Conservation (phyloP, 108 stramenopile species). For the Thalassiosira profunda region DNA sequence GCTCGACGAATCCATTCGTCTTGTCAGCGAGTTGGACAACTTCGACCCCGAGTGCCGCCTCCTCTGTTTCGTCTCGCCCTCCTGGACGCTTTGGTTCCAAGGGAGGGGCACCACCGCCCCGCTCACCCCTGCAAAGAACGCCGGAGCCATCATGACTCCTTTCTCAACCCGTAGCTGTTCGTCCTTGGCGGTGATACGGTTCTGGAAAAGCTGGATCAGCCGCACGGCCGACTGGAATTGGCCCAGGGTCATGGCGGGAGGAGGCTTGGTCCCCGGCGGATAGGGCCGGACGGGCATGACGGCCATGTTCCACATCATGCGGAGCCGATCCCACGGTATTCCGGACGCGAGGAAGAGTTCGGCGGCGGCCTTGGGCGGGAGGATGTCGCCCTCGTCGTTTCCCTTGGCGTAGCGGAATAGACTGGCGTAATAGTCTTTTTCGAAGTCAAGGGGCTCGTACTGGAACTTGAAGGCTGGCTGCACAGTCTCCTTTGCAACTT, state of each 20-base stretch:
- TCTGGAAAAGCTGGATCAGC: constrained; percentile 42
- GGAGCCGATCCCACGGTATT: constrained; percentile 25
- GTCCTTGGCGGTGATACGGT: constrained; percentile 18
- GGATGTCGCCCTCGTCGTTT: no score
- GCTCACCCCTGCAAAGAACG: constrained; percentile 38
- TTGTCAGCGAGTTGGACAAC: background rate
- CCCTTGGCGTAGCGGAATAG: no score
- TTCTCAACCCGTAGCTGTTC: constrained; percentile 3
- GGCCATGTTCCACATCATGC: constrained; percentile 50
- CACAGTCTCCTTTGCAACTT: no score
- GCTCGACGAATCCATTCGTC: background rate
- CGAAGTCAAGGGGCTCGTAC: background rate
- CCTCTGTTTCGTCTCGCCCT: background rate
- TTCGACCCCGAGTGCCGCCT: background rate
- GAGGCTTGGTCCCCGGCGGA: background rate
- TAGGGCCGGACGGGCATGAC: background rate
- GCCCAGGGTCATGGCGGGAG: constrained; percentile 17
- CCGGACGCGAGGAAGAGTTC: constrained; percentile 23
- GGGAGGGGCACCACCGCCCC: constrained; percentile 23
- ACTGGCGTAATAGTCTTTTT: background rate
- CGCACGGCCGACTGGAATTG: constrained; percentile 32
- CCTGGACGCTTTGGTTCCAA: background rate
- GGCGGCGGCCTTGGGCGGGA: constrained; percentile 23
- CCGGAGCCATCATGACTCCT: constrained; percentile 7
- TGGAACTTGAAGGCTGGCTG: constrained; percentile 4